These are phyloP conservation scores for Borealophlyctis nickersoniae DNA, from an alignment of 192 early-diverging fungal species.

Conservation along the genomic window DNA sequence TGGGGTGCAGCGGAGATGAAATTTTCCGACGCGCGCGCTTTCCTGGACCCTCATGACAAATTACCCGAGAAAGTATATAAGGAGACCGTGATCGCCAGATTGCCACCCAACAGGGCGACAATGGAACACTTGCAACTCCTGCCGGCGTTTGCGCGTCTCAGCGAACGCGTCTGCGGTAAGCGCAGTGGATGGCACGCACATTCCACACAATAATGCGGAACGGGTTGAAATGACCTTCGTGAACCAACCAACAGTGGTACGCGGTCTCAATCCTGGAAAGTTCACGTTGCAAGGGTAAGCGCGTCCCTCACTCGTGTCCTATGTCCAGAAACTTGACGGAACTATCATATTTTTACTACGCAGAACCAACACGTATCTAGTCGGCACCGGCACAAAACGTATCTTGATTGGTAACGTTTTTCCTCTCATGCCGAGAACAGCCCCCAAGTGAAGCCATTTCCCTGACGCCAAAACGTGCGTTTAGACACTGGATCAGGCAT, in stretches of 20 bases:
- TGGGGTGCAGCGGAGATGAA: no score
- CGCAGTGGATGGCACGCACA: not conserved
- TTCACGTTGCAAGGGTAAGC: constrained; percentile 23
- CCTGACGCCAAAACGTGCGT: not conserved
- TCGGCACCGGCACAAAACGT: constrained; percentile 62
- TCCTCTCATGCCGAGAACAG: not conserved
- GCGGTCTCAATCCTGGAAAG: constrained; percentile 17
- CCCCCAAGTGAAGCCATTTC: not conserved
- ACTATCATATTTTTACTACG: not conserved
- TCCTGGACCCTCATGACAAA: no score
- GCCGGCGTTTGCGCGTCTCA: constrained; percentile 12
- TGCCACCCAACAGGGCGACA: no score
- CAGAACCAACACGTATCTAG: constrained; percentile 79
- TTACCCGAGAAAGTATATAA: no score
- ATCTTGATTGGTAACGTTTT: constrained; percentile 61
- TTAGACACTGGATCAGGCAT: constrained; percentile 45
- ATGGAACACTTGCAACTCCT: not conserved
- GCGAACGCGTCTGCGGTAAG: constrained; percentile 15
- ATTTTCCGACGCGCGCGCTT: no score
- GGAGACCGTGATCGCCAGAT: no score
- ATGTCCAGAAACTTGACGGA: not conserved
- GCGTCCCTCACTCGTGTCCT: not conserved
- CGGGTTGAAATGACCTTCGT: not conserved
- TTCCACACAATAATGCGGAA: not conserved
- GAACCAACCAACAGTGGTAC: constrained; percentile 8